phyloP scores from a whole-genome alignment of 208 protist species.

The Spongospora subterranea region DNA sequence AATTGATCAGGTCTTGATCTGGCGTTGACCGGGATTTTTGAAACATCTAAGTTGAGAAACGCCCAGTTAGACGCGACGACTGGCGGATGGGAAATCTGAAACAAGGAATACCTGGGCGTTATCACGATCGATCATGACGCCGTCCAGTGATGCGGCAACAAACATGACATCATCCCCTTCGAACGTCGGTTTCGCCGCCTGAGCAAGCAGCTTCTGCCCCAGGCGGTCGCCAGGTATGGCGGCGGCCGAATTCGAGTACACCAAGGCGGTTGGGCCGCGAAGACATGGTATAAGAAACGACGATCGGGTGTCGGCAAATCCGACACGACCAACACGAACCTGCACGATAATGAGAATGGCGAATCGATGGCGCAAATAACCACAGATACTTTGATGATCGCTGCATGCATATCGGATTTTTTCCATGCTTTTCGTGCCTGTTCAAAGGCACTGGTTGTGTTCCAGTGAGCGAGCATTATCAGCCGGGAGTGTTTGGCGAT shows the following conservation, averaged over 20 bases:
- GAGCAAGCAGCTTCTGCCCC: not conserved
- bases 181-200: constrained; percentile 4
- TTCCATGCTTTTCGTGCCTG: not conserved
- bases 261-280: constrained; percentile 33
- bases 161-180: constrained; percentile 22
- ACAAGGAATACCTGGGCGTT: not conserved
- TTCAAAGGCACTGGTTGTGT: not conserved
- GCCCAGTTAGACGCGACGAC: not conserved
- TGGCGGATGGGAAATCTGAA: no score
- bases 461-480: constrained; percentile 28
- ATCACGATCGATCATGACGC: constrained; percentile 27
- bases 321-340: not conserved
- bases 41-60: not conserved
- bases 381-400: constrained; percentile 15
- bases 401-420: not conserved
- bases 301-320: not conserved
- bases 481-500: not conserved
- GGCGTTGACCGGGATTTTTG: not conserved
- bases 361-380: not conserved
- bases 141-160: constrained; percentile 33
- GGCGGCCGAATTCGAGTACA: not conserved
- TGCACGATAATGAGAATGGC: not conserved
- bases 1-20: not conserved
- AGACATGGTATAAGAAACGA: constrained; percentile 37
- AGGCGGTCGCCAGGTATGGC: not conserved